These are phyloP conservation scores for Hanseniaspora uvarum DNA, from an alignment of 1,139 yeast genomes.

Conservation along the genomic window DNA sequence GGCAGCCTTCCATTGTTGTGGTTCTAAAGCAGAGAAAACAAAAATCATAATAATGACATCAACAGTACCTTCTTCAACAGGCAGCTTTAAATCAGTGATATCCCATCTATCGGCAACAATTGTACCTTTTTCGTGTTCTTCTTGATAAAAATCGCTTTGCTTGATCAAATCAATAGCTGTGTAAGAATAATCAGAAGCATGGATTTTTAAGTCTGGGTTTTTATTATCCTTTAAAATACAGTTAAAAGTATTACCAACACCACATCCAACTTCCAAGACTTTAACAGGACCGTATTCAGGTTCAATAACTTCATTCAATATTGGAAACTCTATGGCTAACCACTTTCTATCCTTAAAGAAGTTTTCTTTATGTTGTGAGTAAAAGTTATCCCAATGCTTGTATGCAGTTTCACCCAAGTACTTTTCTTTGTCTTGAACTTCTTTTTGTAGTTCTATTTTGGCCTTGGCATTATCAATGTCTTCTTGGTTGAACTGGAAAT, in stretches of 20 bases:
- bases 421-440: constrained; percentile 74
- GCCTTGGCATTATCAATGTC: constrained; percentile 67
- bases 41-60: constrained; percentile 90
- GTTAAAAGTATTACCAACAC: constrained; percentile 94
- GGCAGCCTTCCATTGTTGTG: constrained; percentile 83
- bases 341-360: constrained; percentile 95
- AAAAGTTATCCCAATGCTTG: constrained; percentile 89
- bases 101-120: constrained; percentile 95
- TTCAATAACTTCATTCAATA: constrained; percentile 64
- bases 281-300: constrained; percentile 58
- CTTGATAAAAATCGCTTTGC: constrained; percentile 31
- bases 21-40: constrained; percentile 85
- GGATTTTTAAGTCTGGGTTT: constrained; percentile 61
- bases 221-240: constrained; percentile 76
- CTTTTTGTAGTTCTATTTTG: constrained; percentile 67
- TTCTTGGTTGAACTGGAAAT: constrained; percentile 94
- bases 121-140: constrained; percentile 37
- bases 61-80: constrained; percentile 75
- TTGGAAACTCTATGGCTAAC: constrained; percentile 90
- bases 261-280: constrained; percentile 91
- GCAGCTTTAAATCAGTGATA: constrained; percentile 72
- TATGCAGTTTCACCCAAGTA: constrained; percentile 74
- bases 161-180: constrained; percentile 82
- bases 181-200: constrained; percentile 84
- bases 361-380: constrained; percentile 79